phyloP scores from a whole-genome alignment of 345 rosid genomes.

The Limnanthes douglasii region DNA sequence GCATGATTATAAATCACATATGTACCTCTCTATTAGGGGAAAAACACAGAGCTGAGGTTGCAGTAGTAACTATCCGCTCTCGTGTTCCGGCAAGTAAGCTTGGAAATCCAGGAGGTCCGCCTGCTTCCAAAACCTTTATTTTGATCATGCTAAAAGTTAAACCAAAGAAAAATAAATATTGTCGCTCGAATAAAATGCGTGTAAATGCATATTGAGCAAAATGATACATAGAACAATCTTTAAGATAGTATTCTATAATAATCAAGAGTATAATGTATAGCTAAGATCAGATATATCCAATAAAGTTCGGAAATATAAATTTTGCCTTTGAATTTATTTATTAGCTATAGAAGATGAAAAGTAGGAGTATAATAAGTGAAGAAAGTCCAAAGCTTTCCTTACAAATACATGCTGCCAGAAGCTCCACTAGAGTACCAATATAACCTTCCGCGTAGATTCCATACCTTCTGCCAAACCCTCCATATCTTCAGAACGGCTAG shows the following conservation, averaged over 20 bases:
- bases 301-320: too few species aligned
- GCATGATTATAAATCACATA: neutral
- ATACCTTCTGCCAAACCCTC: constrained; percentile 93
- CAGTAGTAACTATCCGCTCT: constrained; percentile 32
- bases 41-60: constrained; percentile 73
- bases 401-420: constrained; percentile 42
- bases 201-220: too few species aligned
- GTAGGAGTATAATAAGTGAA: constrained; percentile 71
- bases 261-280: too few species aligned
- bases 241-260: too few species aligned
- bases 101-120: constrained; percentile 85
- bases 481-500: constrained; percentile 19
- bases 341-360: too few species aligned
- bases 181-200: too few species aligned
- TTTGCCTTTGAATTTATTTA: too few species aligned
- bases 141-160: constrained; percentile 38
- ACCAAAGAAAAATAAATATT: too few species aligned
- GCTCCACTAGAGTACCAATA: too few species aligned
- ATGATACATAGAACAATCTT: too few species aligned
- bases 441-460: constrained; percentile 77
- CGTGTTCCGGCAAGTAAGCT: constrained; percentile 44
- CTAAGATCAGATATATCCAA: too few species aligned
- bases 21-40: constrained; percentile 89
- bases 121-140: constrained; percentile 75
- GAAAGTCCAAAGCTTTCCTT: constrained; percentile 64